phyloP scores from a whole-genome alignment of 2,329 filamentous ascomycete species.

The Fusarium sp. region DNA sequence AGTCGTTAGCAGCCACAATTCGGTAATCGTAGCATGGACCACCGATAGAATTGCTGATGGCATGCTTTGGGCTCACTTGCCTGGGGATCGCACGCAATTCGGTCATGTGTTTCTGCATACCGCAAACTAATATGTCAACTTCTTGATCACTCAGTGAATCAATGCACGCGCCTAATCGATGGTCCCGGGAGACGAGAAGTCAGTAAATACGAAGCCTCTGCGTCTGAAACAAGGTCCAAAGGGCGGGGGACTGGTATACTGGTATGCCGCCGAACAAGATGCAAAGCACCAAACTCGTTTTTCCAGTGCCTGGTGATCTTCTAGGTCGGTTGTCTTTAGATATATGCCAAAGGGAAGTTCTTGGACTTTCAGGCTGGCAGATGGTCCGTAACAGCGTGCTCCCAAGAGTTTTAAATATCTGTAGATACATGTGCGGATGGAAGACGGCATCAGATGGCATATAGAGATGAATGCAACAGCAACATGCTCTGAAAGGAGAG shows the following conservation, averaged over 20 bases:
- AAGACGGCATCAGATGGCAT: neutral
- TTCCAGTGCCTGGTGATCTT: neutral
- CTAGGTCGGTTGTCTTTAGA: neutral
- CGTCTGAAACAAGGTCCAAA: neutral
- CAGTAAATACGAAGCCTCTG: neutral
- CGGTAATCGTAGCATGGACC: neutral
- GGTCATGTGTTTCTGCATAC: neutral
- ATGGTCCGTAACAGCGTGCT: neutral
- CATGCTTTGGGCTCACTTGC: neutral
- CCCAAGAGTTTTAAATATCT: neutral
- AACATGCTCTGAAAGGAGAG: neutral
- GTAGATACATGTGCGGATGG: neutral
- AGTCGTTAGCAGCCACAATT: neutral
- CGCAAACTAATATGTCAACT: neutral
- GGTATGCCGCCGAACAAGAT: neutral
- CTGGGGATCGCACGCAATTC: neutral
- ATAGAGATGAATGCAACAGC: neutral
- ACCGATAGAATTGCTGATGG: neutral
- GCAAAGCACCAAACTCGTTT: neutral
- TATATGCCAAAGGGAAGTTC: conserved; percentile 13
- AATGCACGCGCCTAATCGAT: neutral
- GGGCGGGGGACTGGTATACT: neutral
- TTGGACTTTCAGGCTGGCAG: neutral
- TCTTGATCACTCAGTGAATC: neutral
- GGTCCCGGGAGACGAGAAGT: neutral